Evolutionary conservation across 164 flowering plant species (phyloP).

Genomic region (Tetracentron sinense): DNA sequence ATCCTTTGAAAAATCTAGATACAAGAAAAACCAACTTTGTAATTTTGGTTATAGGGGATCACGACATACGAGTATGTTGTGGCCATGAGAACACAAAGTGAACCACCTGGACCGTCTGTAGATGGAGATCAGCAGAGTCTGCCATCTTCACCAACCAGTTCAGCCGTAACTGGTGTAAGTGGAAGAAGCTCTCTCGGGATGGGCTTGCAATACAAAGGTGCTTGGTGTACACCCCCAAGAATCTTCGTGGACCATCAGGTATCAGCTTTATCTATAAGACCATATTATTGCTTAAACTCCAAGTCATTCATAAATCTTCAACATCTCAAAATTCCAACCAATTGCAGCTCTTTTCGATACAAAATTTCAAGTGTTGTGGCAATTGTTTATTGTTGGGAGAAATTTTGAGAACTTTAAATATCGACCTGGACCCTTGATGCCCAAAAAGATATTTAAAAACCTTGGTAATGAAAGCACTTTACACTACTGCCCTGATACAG

Average conservation of each 20-base stretch:
- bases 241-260: conserved; percentile 94
- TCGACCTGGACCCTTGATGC: too few species aligned
- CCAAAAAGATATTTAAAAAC: too few species aligned
- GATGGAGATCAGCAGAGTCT: conserved; percentile 79
- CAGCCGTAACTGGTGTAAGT: conserved; percentile 83
- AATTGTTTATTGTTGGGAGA: too few species aligned
- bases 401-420: too few species aligned
- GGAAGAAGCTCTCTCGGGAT: conserved; percentile 81
- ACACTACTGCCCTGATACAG: too few species aligned
- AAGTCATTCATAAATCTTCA: too few species aligned
- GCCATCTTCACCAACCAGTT: conserved; percentile 82
- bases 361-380: too few species aligned
- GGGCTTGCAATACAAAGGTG: conserved; percentile 78
- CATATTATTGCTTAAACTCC: neutral
- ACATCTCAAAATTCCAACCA: too few species aligned
- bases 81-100: conserved; percentile 94
- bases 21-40: neutral
- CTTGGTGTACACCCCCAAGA: conserved; percentile 97
- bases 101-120: conserved; percentile 83
- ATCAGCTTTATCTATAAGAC: neutral
- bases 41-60: conserved; percentile 57
- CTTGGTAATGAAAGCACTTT: too few species aligned
- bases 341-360: too few species aligned
- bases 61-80: conserved; percentile 93
- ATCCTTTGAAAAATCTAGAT: neutral